A percentile compares a stretch with the other conserved stretches of the same genome.
Conservation (phyloP, 352 stramenopile species). For the Pythium phragmitis region DNA sequence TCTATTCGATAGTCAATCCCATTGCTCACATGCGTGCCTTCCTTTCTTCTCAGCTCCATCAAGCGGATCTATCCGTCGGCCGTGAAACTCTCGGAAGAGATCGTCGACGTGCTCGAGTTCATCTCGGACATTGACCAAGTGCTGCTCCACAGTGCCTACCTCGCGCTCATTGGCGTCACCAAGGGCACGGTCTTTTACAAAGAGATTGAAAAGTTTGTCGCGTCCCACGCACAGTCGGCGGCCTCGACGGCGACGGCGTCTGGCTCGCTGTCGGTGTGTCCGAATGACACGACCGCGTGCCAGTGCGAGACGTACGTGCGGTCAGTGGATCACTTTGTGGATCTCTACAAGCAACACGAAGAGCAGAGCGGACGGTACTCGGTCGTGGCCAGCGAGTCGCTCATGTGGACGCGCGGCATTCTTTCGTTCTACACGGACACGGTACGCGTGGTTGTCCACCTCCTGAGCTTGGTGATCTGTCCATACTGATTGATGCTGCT, state of each 20-base stretch:
- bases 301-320: slow-evolving; percentile 75
- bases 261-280: not conserved
- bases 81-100: slow-evolving; percentile 60
- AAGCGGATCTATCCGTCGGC: slow-evolving; percentile 65
- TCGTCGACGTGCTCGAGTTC: slow-evolving; percentile 66
- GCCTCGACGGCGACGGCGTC: slow-evolving; percentile 1
- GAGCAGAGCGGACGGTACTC: slow-evolving; percentile 47
- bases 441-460: slow-evolving; percentile 19
- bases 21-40: not conserved
- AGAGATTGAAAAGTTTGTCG: slow-evolving; percentile 58
- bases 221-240: slow-evolving; percentile 40
- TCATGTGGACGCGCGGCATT: slow-evolving; percentile 70
- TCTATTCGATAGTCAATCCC: not conserved
- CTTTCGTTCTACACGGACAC: slow-evolving; percentile 83
- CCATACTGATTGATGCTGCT: too few relatives aligned
- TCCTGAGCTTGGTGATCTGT: too few relatives aligned
- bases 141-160: slow-evolving; percentile 54
- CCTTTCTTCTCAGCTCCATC: slow-evolving; percentile 30
- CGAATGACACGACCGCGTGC: slow-evolving; percentile 36
- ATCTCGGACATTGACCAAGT: slow-evolving; percentile 74
- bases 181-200: slow-evolving; percentile 49
- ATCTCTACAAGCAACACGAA: slow-evolving; percentile 61
- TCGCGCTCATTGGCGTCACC: slow-evolving; percentile 54
- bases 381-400: slow-evolving; percentile 69
- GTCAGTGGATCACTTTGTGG: slow-evolving; percentile 64